phyloP scores from a whole-genome alignment of 495 filamentous ascomycete species.

The Penicillium pulvis region DNA sequence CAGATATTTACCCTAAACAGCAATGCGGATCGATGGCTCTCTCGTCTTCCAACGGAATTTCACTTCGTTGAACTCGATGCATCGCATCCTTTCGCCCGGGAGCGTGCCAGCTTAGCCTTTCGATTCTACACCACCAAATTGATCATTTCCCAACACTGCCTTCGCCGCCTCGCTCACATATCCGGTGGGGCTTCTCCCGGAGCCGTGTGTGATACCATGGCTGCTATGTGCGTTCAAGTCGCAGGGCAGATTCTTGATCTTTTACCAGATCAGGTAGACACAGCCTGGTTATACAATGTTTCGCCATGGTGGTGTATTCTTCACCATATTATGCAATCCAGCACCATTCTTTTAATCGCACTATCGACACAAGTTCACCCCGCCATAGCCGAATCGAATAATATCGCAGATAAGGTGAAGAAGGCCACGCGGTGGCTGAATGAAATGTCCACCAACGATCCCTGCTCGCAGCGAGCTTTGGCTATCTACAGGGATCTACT shows the following conservation, averaged over 20 bases:
- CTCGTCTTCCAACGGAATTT: conserved; percentile 32
- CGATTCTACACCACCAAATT: conserved; percentile 58
- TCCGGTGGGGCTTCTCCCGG: conserved; percentile 15
- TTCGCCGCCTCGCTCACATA: conserved; percentile 49
- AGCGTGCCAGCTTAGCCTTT: conserved; percentile 45
- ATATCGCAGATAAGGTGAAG: conserved; percentile 44
- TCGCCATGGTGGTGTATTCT: conserved; percentile 63
- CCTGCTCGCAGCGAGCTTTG: conserved; percentile 50
- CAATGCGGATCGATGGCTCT: conserved; percentile 28
- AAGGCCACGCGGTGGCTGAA: conserved; percentile 52
- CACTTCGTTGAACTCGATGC: conserved; percentile 18
- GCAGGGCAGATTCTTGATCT: conserved; percentile 51
- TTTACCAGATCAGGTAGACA: conserved; percentile 41
- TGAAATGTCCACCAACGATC: conserved; percentile 46
- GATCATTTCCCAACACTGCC: conserved; percentile 59
- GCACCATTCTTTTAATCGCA: conserved; percentile 57
- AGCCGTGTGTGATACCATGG: conserved; percentile 50
- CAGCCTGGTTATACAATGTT: conserved; percentile 42
- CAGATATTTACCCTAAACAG: conserved; percentile 22
- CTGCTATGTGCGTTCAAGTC: conserved; percentile 51
- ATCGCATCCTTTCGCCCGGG: conserved; percentile 33
- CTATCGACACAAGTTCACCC: conserved; percentile 47
- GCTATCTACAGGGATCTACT: conserved; percentile 26
- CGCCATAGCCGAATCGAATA: conserved; percentile 31
- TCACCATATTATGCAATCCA: conserved; percentile 62